Evolutionary conservation across 1,139 yeast species (phyloP), one percentile per base, ranked within the genome.

Genomic region (Sugiyamaella japonica): DNA sequence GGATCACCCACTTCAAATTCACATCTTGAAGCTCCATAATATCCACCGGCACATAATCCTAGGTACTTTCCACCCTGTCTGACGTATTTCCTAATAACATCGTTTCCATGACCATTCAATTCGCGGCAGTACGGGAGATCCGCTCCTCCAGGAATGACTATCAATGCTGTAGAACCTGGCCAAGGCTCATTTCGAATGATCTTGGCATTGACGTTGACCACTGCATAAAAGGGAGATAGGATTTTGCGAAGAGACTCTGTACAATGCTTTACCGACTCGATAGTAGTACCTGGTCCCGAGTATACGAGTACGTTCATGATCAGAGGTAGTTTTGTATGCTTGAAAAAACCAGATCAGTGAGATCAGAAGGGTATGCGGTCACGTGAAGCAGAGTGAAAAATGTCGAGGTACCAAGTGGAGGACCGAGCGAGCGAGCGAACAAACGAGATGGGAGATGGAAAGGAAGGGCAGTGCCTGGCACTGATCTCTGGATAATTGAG

Each of bases 41-140:
- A 93, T 0, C 88, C 98, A 34, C 99, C 99, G n/a, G 99, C 96
- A 71, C 99, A 93, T 60, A 93, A 81, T 0, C 99, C 99, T 36
- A 93, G 69, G 65, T 76, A 89, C 53, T 76, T 74, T 1, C 99
- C 99, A 17, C 99, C 99, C 53, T 76, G 75, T 36, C 82, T 75
- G 2, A 93, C 90, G 69, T 76, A 91, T 49, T 81, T 81, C 31
- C 73, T 70, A 56, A 93, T 88, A 40, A 73, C 72, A 2, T 70
- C 65, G 63, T 84, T 88, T 0, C 90, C 91, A 7, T 70, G 72
- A 1, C 97, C 96, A 62, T 86, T 83, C 54, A 91, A 76, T 1
- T 77, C 76, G 44, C 77, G 74, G 66, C 97, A 88, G 66, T 81
- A 86, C 0, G 97, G 97, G 52, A 90, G 72, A 69, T 93, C 99